phyloP scores from a whole-genome alignment of 1,139 yeast species.

The Wickerhamomyces sp. region DNA sequence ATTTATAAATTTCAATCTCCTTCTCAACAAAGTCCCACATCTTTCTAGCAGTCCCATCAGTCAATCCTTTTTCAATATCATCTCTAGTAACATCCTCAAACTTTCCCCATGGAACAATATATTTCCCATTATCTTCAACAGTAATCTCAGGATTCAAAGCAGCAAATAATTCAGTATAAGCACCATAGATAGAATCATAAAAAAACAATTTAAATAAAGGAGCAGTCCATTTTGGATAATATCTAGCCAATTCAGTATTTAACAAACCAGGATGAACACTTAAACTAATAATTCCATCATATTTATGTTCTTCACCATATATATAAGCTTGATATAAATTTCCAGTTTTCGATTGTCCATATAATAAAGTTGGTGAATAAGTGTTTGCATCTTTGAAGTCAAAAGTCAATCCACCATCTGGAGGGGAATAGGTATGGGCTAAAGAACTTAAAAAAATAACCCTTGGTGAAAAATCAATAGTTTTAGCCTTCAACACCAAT shows the following conservation, averaged over 20 bases:
- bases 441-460: slow-evolving; percentile 45
- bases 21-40: slow-evolving; percentile 28
- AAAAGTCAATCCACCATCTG: slow-evolving; percentile 37
- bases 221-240: slow-evolving; percentile 29
- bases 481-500: slow-evolving; percentile 26
- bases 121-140: slow-evolving; percentile 24
- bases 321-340: slow-evolving; percentile 38
- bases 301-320: slow-evolving; percentile 36
- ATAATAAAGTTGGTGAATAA: slow-evolving; percentile 13
- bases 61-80: slow-evolving; percentile 27
- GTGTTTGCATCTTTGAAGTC: slow-evolving; percentile 23
- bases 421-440: slow-evolving; percentile 34
- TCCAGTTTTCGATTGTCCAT: slow-evolving; percentile 48
- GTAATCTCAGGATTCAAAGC: slow-evolving; percentile 34
- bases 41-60: slow-evolving; percentile 27
- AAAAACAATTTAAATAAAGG: slow-evolving; percentile 19
- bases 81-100: slow-evolving; percentile 23
- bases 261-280: slow-evolving; percentile 41
- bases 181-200: slow-evolving; percentile 33
- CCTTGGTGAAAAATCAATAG: slow-evolving; percentile 25
- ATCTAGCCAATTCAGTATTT: slow-evolving; percentile 37
- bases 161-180: slow-evolving; percentile 37
- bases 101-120: slow-evolving; percentile 33
- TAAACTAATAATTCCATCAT: slow-evolving; percentile 29
- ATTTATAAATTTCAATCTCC: slow-evolving; percentile 17